Evolutionary conservation across 2,329 filamentous ascomycete species (phyloP).

Genomic region (Diaporthe velutina): DNA sequence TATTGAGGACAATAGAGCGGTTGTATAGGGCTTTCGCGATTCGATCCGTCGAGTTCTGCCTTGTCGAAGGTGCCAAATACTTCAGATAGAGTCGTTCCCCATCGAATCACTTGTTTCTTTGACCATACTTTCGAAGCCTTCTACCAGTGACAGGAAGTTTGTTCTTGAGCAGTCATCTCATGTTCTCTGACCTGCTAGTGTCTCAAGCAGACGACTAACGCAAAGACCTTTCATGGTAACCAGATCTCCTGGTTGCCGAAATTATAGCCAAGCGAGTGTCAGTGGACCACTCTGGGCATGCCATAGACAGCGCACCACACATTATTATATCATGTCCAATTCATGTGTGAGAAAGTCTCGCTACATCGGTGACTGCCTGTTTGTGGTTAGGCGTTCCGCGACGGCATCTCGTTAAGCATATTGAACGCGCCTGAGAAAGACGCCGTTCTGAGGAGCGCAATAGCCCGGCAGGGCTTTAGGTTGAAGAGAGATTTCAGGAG

Average conservation of each 20-base stretch:
- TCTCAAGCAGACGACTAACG: not conserved
- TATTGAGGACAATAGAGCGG: no score
- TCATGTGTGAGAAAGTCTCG: not conserved
- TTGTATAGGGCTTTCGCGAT: not conserved
- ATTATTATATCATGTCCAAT: not conserved
- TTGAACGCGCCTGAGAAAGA: not conserved
- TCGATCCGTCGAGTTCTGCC: no score
- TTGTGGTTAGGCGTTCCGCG: not conserved
- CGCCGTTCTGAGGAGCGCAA: not conserved
- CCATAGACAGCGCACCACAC: not conserved
- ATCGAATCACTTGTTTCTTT: not conserved
- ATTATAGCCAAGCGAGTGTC: no score
- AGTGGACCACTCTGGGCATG: not conserved
- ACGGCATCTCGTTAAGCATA: not conserved
- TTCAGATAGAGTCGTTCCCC: no score
- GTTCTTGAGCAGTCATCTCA: no score
- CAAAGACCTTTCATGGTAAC: not conserved
- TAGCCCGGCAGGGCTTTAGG: not conserved
- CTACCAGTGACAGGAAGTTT: no score
- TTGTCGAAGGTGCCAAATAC: not conserved
- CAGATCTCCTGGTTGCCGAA: no score
- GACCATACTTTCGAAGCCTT: not conserved
- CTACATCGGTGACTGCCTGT: not conserved
- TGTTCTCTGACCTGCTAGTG: not conserved
- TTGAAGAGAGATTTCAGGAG: not conserved